These are phyloP conservation scores for Cruciata laevipes DNA, from an alignment of 257 asterid genomes.

Conservation along the genomic window DNA sequence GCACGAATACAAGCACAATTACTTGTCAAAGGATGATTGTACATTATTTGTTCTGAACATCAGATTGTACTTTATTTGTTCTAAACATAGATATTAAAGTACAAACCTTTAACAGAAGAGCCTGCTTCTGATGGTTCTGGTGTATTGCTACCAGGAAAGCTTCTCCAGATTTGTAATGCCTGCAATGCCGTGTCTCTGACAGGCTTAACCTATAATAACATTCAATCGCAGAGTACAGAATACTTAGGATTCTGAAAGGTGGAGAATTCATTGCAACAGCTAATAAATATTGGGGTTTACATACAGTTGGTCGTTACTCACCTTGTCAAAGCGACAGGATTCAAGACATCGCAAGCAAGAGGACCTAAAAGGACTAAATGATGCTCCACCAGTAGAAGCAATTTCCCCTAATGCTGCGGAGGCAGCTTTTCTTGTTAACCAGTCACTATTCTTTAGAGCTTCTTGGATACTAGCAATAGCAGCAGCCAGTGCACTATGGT, in stretches of 20 bases:
- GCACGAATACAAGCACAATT: conserved; percentile 15
- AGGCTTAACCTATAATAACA: conserved; percentile 66
- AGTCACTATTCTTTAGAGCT: conserved; percentile 70
- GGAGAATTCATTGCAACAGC: conserved; percentile 16
- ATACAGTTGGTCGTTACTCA: conserved; percentile 6
- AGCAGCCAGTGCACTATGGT: conserved; percentile 48
- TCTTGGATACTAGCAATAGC: conserved; percentile 82
- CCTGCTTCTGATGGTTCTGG: conserved; percentile 92
- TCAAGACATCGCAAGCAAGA: conserved; percentile 74
- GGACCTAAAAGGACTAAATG: conserved; percentile 53
- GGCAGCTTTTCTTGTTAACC: conserved; percentile 93
- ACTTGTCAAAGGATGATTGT: neutral
- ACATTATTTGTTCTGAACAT: neutral
- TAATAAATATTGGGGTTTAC: conserved; percentile 8
- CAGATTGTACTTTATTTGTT: too few species aligned
- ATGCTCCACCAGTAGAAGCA: conserved; percentile 71
- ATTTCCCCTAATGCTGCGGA: conserved; percentile 76
- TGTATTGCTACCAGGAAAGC: conserved; percentile 58
- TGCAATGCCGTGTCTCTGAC: conserved; percentile 86
- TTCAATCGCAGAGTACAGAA: conserved; percentile 11
- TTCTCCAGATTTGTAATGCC: conserved; percentile 83
- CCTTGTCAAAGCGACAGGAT: conserved; percentile 96
- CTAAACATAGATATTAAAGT: neutral
- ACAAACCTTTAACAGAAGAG: conserved; percentile 71
- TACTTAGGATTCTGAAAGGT: conserved; percentile 19